Evolutionary conservation across 306 rosid genomes (phyloP).

Genomic region (Cicer judaicum): DNA sequence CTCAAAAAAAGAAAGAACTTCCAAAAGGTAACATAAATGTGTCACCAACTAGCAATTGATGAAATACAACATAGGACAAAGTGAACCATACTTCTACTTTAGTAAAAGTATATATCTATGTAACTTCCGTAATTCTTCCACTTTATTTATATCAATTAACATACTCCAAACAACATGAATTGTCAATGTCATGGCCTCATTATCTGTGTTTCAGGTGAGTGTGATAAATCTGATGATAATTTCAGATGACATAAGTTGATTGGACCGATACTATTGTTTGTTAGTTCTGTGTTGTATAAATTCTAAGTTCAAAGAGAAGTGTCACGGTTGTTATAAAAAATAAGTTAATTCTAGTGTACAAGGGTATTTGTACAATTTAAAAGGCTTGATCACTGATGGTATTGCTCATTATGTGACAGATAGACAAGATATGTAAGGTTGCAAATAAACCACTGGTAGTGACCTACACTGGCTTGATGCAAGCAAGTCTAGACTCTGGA

Average conservation of each 20-base stretch:
- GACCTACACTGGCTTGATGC: constrained; percentile 92
- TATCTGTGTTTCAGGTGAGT: constrained; percentile 3
- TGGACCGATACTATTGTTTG: constrained; percentile 19
- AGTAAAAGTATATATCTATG: background rate
- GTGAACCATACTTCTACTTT: background rate
- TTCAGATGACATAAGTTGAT: constrained; percentile 34
- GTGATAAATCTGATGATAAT: constrained; percentile 13
- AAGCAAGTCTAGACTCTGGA: constrained; percentile 82
- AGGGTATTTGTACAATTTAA: constrained; percentile 16
- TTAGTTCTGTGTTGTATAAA: constrained; percentile 18
- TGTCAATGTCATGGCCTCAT: background rate
- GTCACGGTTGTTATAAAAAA: background rate
- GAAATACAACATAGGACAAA: constrained; percentile 7
- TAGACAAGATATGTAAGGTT: constrained; percentile 89
- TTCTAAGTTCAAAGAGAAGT: constrained; percentile 2
- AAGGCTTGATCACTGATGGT: constrained; percentile 41
- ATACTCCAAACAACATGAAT: constrained; percentile 28
- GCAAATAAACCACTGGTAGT: constrained; percentile 95
- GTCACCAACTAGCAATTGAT: background rate
- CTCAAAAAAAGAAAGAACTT: constrained; percentile 2
- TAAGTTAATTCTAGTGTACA: constrained; percentile 15
- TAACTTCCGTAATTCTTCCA: constrained; percentile 6
- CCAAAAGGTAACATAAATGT: constrained; percentile 9
- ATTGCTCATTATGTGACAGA: constrained; percentile 56
- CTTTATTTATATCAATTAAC: constrained; percentile 16